phyloP scores from a whole-genome alignment of 2,329 filamentous ascomycete species.

The Aspergillus pseudoviridinutans region DNA sequence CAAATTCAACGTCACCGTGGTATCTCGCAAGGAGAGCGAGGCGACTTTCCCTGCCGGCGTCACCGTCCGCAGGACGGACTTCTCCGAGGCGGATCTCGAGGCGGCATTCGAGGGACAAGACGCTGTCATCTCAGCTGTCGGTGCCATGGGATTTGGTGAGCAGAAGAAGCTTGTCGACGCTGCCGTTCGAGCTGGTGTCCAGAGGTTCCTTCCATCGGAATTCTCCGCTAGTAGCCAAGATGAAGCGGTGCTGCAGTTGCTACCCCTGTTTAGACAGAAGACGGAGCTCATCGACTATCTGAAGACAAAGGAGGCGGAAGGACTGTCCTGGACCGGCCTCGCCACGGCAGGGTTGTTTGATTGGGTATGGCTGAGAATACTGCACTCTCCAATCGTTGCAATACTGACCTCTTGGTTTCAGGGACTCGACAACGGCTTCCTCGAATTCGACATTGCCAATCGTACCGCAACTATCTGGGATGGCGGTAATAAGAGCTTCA shows the following conservation, averaged over 20 bases:
- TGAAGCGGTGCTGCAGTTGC: slow-evolving; percentile 18
- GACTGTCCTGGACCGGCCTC: slow-evolving; percentile 58
- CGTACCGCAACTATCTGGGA: slow-evolving; percentile 55
- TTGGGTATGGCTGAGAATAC: slow-evolving; percentile 33
- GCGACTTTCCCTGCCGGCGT: slow-evolving; percentile 17
- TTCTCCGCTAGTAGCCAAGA: slow-evolving; percentile 27
- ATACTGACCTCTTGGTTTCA: not conserved
- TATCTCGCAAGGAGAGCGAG: slow-evolving; percentile 20
- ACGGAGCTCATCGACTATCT: slow-evolving; percentile 48
- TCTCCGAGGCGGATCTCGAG: slow-evolving; percentile 19
- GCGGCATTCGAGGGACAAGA: slow-evolving; percentile 26
- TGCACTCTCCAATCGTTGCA: not conserved
- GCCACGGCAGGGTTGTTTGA: slow-evolving; percentile 61
- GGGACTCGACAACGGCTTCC: slow-evolving; percentile 47
- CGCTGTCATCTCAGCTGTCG: slow-evolving; percentile 27
- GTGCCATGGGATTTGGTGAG: slow-evolving; percentile 17
- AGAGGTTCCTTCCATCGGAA: slow-evolving; percentile 32
- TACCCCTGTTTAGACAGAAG: slow-evolving; percentile 25
- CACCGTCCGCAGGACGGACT: slow-evolving; percentile 21
- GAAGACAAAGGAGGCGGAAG: slow-evolving; percentile 42
- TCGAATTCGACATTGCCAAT: slow-evolving; percentile 49
- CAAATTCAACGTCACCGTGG: slow-evolving; percentile 19
- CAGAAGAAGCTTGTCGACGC: slow-evolving; percentile 32
- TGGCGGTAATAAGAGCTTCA: slow-evolving; percentile 51
- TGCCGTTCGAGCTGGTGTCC: slow-evolving; percentile 28